Evolutionary conservation across 345 rosid species (phyloP).

Genomic region (Melaleuca quinquenervia): DNA sequence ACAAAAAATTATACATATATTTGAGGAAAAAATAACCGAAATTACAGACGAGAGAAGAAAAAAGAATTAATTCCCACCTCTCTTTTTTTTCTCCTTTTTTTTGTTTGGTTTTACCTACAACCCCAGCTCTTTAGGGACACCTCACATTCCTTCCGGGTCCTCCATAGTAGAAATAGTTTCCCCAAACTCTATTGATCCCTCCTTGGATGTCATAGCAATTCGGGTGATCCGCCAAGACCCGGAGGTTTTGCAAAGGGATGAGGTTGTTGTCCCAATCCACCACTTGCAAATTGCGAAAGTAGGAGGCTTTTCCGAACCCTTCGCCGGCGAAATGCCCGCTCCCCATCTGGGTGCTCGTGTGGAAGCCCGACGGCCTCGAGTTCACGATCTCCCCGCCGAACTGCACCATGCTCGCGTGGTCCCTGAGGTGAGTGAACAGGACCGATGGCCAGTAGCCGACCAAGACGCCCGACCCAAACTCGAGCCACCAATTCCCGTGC

Average conservation of each 20-base stretch:
- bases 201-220: slow-evolving; percentile 87
- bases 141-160: slow-evolving; percentile 94
- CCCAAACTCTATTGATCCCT: slow-evolving; percentile 82
- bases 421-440: slow-evolving; percentile 67
- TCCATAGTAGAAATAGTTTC: slow-evolving; percentile 89
- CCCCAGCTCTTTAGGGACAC: slow-evolving; percentile 46
- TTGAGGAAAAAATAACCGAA: neutral
- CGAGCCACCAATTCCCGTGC: slow-evolving; percentile 99
- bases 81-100: neutral
- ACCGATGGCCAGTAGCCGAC: slow-evolving; percentile 94
- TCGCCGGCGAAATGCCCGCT: slow-evolving; percentile 90
- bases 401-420: slow-evolving; percentile 91
- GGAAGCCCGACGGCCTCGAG: slow-evolving; percentile 52
- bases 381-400: slow-evolving; percentile 90
- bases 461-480: slow-evolving; percentile 78
- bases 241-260: slow-evolving; percentile 56
- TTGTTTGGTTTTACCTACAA: neutral
- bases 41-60: neutral
- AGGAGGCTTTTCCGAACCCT: slow-evolving; percentile 86
- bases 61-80: neutral
- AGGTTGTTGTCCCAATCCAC: slow-evolving; percentile 97
- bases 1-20: neutral
- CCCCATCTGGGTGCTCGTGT: slow-evolving; percentile 90
- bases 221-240: slow-evolving; percentile 77
- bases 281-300: slow-evolving; percentile 71